These are phyloP conservation scores for Penicillium longicatenatum DNA, from an alignment of 495 filamentous ascomycete species.

Conservation along the genomic window DNA sequence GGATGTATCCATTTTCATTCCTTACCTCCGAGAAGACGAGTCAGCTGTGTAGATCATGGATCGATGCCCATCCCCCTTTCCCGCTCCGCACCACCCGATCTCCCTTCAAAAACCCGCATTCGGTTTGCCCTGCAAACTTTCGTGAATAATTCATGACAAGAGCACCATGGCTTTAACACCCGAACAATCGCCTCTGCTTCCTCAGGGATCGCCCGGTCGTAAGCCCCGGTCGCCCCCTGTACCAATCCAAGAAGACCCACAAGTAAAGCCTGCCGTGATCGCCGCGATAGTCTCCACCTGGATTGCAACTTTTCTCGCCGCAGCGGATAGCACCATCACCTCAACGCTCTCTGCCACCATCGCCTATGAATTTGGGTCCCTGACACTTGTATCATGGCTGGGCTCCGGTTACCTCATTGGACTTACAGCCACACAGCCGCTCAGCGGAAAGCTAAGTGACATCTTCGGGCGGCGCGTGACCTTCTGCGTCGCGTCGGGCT, in stretches of 20 bases:
- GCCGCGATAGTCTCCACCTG: slow-evolving; percentile 19
- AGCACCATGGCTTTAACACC: background rate
- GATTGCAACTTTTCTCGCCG: slow-evolving; percentile 21
- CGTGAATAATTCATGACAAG: background rate
- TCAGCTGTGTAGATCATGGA: background rate
- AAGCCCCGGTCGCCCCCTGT: slow-evolving; percentile 2
- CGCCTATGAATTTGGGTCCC: slow-evolving; percentile 15
- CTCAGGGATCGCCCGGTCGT: background rate
- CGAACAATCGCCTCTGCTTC: background rate
- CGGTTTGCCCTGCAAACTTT: background rate
- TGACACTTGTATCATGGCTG: slow-evolving; percentile 22
- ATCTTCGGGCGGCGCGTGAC: slow-evolving; percentile 20
- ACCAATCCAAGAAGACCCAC: background rate
- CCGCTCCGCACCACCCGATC: background rate
- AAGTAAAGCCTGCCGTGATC: slow-evolving; percentile 4
- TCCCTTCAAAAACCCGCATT: background rate
- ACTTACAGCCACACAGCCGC: slow-evolving; percentile 20
- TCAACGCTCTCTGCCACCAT: slow-evolving; percentile 22
- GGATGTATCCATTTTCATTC: background rate
- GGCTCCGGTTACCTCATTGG: slow-evolving; percentile 20
- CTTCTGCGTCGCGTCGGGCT: slow-evolving; percentile 10
- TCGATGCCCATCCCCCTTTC: background rate
- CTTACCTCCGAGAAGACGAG: background rate
- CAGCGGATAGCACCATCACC: slow-evolving; percentile 21
- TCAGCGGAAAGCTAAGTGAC: slow-evolving; percentile 23